A percentile compares a stretch with the other conserved stretches of the same genome.
Conservation (phyloP, 768 basidiomycete species). For the Russula earlei region DNA sequence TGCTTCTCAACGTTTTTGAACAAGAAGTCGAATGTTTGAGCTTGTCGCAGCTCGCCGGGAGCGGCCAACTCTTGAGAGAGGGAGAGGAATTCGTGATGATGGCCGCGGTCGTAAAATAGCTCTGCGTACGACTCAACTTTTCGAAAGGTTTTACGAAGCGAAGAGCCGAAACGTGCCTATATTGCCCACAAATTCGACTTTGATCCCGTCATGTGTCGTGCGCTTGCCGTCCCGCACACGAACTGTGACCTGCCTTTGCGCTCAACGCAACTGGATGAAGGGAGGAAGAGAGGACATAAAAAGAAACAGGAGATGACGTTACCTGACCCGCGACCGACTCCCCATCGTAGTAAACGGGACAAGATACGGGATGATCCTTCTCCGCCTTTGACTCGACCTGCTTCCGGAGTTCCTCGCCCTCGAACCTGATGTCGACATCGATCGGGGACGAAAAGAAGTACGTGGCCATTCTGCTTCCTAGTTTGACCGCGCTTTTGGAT, state of each 20-base stretch:
- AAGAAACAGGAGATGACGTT: conserved; percentile 19
- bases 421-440: conserved; percentile 83
- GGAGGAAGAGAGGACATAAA: too few species aligned
- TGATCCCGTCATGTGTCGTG: conserved; percentile 87
- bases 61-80: conserved; percentile 91
- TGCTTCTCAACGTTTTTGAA: conserved; percentile 99
- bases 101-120: conserved; percentile 96
- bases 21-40: conserved; percentile 91
- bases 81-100: conserved; percentile 96
- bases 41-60: conserved; percentile 94
- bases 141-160: neutral
- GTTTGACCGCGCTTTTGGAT: neutral
- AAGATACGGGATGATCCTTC: conserved; percentile 75
- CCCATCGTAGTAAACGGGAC: conserved; percentile 93
- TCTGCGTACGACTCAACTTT: conserved; percentile 28
- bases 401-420: conserved; percentile 79
- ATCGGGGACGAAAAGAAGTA: conserved; percentile 90
- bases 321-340: conserved; percentile 88
- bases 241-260: conserved; percentile 53
- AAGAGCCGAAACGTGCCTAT: conserved; percentile 60
- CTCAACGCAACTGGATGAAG: neutral
- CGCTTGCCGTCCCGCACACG: conserved; percentile 93
- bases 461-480: conserved; percentile 49
- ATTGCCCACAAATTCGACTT: conserved; percentile 93
- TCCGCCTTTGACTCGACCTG: conserved; percentile 85